Evolutionary conservation across 2,329 filamentous ascomycete species (phyloP), one percentile per base, ranked within the genome.

Genomic region (Helotiales sp.): DNA sequence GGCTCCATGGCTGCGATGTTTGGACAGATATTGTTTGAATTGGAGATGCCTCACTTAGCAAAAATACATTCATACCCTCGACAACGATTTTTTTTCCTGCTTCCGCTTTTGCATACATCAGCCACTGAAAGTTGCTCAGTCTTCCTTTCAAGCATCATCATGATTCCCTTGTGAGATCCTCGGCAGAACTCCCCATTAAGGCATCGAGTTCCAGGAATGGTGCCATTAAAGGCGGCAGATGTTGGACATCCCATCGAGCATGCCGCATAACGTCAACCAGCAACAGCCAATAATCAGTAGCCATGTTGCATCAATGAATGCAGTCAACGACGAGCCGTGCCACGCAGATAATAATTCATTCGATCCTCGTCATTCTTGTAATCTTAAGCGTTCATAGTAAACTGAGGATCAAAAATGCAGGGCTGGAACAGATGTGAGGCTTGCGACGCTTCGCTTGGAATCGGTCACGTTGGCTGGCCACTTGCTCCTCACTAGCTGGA

Each of bases 251-350:
- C 45, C 55, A 58, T 26, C 55, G 32, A 37, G 28, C 55, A 26
- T 3, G 55, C 28, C 55, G 55, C 28, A 58, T 40, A 58, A 58
- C n/a, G 55, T 58, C 32, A 26, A 58, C 55, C n/a, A 58, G 55
- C 20, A 58, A 43, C 15, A 58, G 28, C 55, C 32, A 40, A 58
- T 43, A 43, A 58, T 58, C 32, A 58, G 20, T 24, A 47, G 45
- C 45, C 45, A 58, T 58, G 10, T 58, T 58, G 28, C 54, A 58
- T n/a, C 28, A 32, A 58, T 32, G 30, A 20, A 58, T 32, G 32
- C 55, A 58, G 55, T 57, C 24, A 57, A 57, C 24, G 22, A 30
- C 24, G 22, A 52, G 1, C 24, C 17, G 52, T 10, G 3, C 6
- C 32, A 58, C 20, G 11, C n/a, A n/a, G n/a, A n/a, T n/a, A n/a